A percentile compares a stretch with the other conserved stretches of the same genome.
These are phyloP conservation scores for Apostasia ramifera DNA, from an alignment of 106 monocot species.

Conservation along the genomic window DNA sequence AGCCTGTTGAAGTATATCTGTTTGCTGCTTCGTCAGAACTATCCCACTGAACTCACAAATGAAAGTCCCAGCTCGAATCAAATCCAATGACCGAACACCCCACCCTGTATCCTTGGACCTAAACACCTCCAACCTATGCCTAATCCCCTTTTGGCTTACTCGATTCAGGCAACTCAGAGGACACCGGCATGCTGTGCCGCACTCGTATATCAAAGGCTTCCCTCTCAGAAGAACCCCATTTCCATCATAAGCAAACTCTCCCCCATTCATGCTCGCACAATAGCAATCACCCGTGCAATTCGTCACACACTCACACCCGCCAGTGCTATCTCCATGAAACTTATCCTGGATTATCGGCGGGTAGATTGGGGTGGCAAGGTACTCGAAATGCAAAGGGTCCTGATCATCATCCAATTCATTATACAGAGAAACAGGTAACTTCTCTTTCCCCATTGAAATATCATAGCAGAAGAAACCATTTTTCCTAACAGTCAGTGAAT, in stretches of 20 bases:
- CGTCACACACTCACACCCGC: conserved; percentile 34
- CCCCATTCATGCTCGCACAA: conserved; percentile 35
- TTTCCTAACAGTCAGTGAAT: conserved; percentile 20
- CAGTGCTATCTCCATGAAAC: not conserved
- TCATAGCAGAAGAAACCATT: conserved; percentile 35
- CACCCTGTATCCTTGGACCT: conserved; percentile 40
- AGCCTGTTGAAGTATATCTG: conserved; percentile 8
- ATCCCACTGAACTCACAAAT: conserved; percentile 47
- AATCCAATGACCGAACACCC: conserved; percentile 53
- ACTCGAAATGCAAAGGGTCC: conserved; percentile 45
- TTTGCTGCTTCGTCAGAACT: conserved; percentile 25
- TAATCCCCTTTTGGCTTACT: conserved; percentile 43
- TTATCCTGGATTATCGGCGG: conserved; percentile 4
- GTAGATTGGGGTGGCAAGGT: conserved; percentile 24
- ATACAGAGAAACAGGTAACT: conserved; percentile 30
- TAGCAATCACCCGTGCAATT: conserved; percentile 25
- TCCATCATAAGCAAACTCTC: conserved; percentile 42
- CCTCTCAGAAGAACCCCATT: conserved; percentile 42
- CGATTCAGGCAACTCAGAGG: conserved; percentile 36
- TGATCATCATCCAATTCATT: conserved; percentile 45
- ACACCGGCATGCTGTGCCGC: conserved; percentile 38
- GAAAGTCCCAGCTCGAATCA: conserved; percentile 52
- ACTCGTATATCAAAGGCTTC: conserved; percentile 47
- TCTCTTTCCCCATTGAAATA: conserved; percentile 49
- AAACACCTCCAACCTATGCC: conserved; percentile 41